Evolutionary conservation across 306 rosid genomes (phyloP).

Genomic region (Cicer chorassanicum): DNA sequence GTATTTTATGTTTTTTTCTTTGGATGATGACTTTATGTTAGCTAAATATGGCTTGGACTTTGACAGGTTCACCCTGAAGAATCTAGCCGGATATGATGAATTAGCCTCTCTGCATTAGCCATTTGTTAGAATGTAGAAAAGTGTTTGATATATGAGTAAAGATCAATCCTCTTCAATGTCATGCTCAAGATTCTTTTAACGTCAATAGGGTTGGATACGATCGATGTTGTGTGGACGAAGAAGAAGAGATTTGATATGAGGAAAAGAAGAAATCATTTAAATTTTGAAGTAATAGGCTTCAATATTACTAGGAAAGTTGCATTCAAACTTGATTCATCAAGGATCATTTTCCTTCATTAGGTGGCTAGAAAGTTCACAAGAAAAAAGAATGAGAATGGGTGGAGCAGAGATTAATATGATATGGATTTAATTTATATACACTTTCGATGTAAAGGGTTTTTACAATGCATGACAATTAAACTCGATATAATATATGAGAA

Average conservation of each 20-base stretch:
- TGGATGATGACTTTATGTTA: not conserved
- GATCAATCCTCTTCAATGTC: constrained; percentile 20
- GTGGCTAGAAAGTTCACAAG: not conserved
- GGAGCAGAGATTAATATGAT: not conserved
- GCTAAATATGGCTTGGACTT: constrained; percentile 14
- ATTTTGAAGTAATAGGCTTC: constrained; percentile 20
- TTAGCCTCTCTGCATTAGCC: not conserved
- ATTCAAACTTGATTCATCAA: constrained; percentile 28
- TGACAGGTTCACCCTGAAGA: constrained; percentile 57
- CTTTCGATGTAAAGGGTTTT: no score
- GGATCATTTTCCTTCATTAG: constrained; percentile 30
- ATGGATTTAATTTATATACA: no score
- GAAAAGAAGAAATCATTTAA: constrained; percentile 13
- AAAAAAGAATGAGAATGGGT: not conserved
- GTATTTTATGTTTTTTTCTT: no score
- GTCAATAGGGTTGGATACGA: constrained; percentile 36
- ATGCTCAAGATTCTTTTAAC: constrained; percentile 11
- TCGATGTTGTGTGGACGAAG: constrained; percentile 6
- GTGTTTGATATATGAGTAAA: constrained; percentile 1
- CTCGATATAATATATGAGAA: not conserved
- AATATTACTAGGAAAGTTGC: constrained; percentile 21
- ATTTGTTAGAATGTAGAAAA: constrained; percentile 38
- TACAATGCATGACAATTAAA: no score
- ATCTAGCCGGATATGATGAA: constrained; percentile 32
- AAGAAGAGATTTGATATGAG: constrained; percentile 8